Evolutionary conservation across 805 yeast species (phyloP).

Genomic region (Sugiyamaella floridensis): DNA sequence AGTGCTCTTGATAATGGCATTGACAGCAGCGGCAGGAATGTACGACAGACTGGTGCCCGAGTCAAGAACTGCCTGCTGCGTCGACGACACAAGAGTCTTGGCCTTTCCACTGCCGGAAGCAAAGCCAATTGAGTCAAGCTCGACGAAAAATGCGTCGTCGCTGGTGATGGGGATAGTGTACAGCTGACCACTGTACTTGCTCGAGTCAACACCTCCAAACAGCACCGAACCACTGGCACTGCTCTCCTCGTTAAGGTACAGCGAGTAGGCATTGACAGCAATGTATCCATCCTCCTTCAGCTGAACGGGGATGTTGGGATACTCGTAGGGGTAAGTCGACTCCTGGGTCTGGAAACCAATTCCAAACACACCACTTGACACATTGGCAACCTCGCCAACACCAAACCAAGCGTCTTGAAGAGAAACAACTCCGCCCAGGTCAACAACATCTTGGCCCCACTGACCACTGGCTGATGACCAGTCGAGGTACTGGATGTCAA

Average conservation of each 20-base stretch:
- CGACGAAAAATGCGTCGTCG: background rate
- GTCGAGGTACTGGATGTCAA: constrained; percentile 36
- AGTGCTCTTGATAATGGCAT: constrained; percentile 29
- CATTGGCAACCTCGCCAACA: background rate
- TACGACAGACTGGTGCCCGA: constrained; percentile 23
- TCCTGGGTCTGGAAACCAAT: constrained; percentile 24
- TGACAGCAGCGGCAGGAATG: constrained; percentile 23
- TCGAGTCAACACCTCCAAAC: constrained; percentile 47
- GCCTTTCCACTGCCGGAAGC: background rate
- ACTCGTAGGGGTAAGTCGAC: constrained; percentile 25
- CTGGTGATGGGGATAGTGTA: constrained; percentile 34
- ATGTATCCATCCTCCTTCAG: constrained; percentile 52
- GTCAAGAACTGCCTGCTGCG: constrained; percentile 18
- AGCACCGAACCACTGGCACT: constrained; percentile 24
- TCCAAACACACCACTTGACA: constrained; percentile 12
- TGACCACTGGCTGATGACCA: constrained; percentile 44
- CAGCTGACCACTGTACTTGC: constrained; percentile 36
- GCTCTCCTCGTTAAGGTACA: constrained; percentile 43
- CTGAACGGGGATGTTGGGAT: constrained; percentile 55
- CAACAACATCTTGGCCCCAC: constrained; percentile 60
- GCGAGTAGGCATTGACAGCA: constrained; percentile 49
- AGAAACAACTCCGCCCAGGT: constrained; percentile 41
- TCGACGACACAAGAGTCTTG: background rate
- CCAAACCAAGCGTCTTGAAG: constrained; percentile 19
- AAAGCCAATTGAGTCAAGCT: background rate